Base-by-base conservation (phyloP, 768 basidiomycete genomes). In the Panaeolus papilionaceus region DNA sequence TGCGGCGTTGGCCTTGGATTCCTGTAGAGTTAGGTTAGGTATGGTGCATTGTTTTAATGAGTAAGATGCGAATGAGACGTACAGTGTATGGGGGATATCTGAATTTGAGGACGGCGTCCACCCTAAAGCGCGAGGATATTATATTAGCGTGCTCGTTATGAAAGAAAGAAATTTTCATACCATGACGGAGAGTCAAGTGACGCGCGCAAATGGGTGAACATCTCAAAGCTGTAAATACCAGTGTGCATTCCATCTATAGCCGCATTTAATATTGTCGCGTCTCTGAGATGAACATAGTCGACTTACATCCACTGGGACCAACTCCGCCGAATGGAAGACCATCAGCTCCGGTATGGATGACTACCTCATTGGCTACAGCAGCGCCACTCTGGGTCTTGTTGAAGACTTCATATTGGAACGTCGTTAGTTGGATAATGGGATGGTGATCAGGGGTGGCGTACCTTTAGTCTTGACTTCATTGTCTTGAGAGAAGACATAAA, bases 401-500 rank as follows among this genome's bases (percentile, higher is more conserved):
- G 71, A 89, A 86, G 44, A 95, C 91, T 93, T 33, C 33, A 66
- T 6, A 8, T 9, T 45, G 18, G 45, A 38, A 61, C 33, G 26
- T 33, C 58, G 38, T 61, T 23, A 20, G 20, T 10, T 23, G 20
- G 7, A 20, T 26, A 18, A 38, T 4, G 38, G 26, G 42, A 37
- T 14, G 5, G 16, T 5, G 26, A 26, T 42, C 40, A 69, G 44
- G 11, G 28, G 20, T n/a, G 5, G 66, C 77, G 28, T 64, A 89
- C 92, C 87, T 77, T 89, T 90, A 26, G 81, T 75, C 78, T 92
- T 92, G 73, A 89, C 82, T 20, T 77, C 77, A 1, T 81, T 66
- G 69, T 90, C 85, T 67, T 85, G 79, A 1, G 91, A 84, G 78
- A 96, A 96, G 40, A 93, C 87, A 72, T 95, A 95, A 9, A 95